Evolutionary conservation across 2,329 filamentous ascomycete genomes (phyloP).

Genomic region (Pseudocercospora pini-densiflorae): DNA sequence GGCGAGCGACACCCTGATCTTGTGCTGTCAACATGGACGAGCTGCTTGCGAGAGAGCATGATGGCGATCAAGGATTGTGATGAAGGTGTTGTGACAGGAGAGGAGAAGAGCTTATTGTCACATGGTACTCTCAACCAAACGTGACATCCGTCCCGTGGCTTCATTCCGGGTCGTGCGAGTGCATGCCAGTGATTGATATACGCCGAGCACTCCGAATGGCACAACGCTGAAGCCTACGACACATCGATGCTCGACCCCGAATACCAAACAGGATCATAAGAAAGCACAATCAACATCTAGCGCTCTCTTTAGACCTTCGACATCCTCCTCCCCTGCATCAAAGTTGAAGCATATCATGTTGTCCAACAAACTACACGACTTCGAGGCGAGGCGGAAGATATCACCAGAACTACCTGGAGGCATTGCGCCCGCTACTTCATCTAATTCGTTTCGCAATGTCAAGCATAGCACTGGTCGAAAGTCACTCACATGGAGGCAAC

Average conservation of each 20-base stretch:
- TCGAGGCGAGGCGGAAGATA: constrained; percentile 15
- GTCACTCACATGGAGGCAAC: constrained; percentile 16
- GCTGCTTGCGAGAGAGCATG: constrained; percentile 7
- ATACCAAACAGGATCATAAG: no score
- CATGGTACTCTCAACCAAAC: background rate
- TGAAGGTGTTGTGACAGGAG: background rate
- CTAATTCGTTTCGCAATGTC: constrained; percentile 12
- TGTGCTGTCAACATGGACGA: background rate
- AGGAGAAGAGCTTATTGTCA: background rate
- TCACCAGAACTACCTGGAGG: constrained; percentile 17
- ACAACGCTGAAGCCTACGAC: background rate
- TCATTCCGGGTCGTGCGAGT: background rate
- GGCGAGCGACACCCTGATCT: constrained; percentile 4
- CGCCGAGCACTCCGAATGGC: background rate
- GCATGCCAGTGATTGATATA: background rate
- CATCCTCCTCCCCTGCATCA: background rate
- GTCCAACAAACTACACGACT: constrained; percentile 18
- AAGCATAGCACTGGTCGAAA: background rate
- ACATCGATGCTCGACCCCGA: no score
- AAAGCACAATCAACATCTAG: background rate
- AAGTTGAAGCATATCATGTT: background rate
- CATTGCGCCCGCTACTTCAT: constrained; percentile 26
- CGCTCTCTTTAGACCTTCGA: background rate
- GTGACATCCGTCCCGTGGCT: background rate
- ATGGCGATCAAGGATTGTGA: background rate